Evolutionary conservation across 2,329 filamentous ascomycete species (phyloP), one percentile per base, ranked within the genome.

Genomic region (Apiospora rasikravindrae): DNA sequence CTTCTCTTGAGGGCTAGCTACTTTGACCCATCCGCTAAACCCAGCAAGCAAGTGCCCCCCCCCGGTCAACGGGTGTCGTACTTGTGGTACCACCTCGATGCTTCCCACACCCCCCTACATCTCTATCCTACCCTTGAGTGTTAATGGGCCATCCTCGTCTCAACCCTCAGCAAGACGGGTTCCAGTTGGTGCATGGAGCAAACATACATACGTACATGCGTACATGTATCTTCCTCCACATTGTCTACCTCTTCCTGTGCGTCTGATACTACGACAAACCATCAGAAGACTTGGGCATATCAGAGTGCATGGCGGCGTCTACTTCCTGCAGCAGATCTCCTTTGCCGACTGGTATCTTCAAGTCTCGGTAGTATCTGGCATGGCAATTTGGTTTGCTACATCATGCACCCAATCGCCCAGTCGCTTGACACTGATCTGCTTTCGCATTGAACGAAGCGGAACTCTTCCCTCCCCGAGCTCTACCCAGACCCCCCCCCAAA

Each of bases 151-250:
- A 70, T 72, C 73, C 40, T 44, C 67, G 69, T 70, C 73, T 66
- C 37, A 40, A 44, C 57, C 57, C 57, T 77, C 75, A 75, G 76
- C 75, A 73, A 75, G 76, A 77, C 78, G 76, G 77, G 76, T 76
- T 77, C 29, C 57, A 64, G 57, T 64, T 64, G 57, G 57, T 64
- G 57, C 57, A 64, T 78, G 72, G 73, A 76, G 74, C 74, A 78
- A 74, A 76, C 40, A 45, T 45, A 67, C 66, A 82, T 82, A 79
- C 78, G 81, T 76, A 79, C 80, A 82, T 82, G 82, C 82, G 81
- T 82, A 83, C 76, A 76, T 75, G 78, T 79, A 80, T 76, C 73
- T 76, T 74, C 79, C 78, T 80, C 79, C 78, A 80, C 78, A 80
- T 78, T 78, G 77, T 76, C 78, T 77, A 75, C 76, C 73, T 78